Conservation (phyloP, 1,284 basidiomycete species). For the Porogramme epimiltina region DNA sequence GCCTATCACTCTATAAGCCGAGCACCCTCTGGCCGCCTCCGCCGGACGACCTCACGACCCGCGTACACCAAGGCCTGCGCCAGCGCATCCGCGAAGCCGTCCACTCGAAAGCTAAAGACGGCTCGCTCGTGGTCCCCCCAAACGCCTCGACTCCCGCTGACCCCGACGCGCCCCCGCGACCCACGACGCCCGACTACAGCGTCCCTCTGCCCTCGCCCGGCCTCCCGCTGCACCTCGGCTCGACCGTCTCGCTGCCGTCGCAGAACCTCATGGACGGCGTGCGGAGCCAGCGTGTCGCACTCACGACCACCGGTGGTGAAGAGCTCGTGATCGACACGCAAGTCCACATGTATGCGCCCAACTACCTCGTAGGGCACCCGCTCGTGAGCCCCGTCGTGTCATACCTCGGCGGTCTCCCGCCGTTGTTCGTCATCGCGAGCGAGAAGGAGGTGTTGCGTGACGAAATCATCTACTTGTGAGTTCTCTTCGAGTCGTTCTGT, state of each 20-base stretch:
- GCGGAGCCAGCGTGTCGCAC: conserved; percentile 45
- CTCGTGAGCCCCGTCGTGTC: conserved; percentile 83
- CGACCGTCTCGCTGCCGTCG: conserved; percentile 46
- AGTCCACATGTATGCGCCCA: conserved; percentile 89
- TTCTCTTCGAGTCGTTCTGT: conserved; percentile 17
- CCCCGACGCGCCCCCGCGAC: conserved; percentile 1
- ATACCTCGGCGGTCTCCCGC: conserved; percentile 91
- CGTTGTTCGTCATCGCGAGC: conserved; percentile 83
- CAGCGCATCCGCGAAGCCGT: conserved; percentile 65
- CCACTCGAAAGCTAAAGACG: conserved; percentile 27
- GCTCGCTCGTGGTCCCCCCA: not conserved
- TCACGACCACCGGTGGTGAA: conserved; percentile 51
- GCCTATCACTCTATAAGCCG: conserved; percentile 79
- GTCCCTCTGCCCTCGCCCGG: conserved; percentile 10
- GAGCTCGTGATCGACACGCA: conserved; percentile 63
- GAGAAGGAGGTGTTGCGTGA: conserved; percentile 93
- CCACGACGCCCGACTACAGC: conserved; percentile 11
- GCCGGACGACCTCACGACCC: conserved; percentile 65
- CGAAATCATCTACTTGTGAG: conserved; percentile 87
- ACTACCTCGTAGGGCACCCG: conserved; percentile 83
- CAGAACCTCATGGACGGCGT: conserved; percentile 21
- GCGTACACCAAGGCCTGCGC: conserved; percentile 65
- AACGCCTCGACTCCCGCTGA: not conserved
- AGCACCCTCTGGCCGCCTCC: conserved; percentile 93
- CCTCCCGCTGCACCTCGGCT: conserved; percentile 39